Evolutionary conservation across 768 basidiomycete genomes (phyloP).

Genomic region (Dendrothele bispora): DNA sequence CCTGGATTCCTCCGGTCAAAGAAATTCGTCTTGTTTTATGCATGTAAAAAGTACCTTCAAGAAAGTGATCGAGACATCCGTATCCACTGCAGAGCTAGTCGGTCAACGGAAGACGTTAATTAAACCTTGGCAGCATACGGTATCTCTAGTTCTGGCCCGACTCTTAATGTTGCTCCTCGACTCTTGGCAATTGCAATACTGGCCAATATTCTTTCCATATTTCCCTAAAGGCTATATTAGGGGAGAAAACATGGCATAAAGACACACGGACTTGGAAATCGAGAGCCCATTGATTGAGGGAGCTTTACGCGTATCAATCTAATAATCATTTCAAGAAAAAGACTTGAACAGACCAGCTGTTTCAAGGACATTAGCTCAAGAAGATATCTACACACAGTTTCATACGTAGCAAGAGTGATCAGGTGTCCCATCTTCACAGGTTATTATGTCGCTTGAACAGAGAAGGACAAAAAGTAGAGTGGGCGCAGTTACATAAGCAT

Average conservation of each 20-base stretch:
- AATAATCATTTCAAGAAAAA: not conserved
- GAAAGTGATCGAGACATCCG: conserved; percentile 96
- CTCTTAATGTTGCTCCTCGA: conserved; percentile 85
- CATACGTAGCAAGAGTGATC: conserved; percentile 87
- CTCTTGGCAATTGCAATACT: conserved; percentile 89
- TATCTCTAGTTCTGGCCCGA: conserved; percentile 97
- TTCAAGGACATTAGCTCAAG: conserved; percentile 20
- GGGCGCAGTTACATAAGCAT: too few relatives aligned
- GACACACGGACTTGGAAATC: conserved; percentile 75
- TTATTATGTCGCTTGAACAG: too few relatives aligned
- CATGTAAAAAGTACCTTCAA: conserved; percentile 66
- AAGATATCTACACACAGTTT: not conserved
- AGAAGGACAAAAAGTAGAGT: too few relatives aligned
- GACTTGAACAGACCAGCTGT: conserved; percentile 29
- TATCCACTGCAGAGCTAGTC: conserved; percentile 66
- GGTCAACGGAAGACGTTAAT: not conserved
- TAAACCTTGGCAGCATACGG: conserved; percentile 49
- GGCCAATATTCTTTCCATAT: conserved; percentile 84
- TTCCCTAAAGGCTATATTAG: conserved; percentile 58
- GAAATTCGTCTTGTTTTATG: conserved; percentile 2
- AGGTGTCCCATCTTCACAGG: conserved; percentile 93
- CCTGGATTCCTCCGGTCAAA: too few relatives aligned
- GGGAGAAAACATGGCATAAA: not conserved
- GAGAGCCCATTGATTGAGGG: conserved; percentile 95
- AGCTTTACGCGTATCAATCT: conserved; percentile 45